Evolutionary conservation across 208 protist genomes (phyloP), one percentile per base, ranked within the genome.

Genomic region (Acanthamoeba royreba): DNA sequence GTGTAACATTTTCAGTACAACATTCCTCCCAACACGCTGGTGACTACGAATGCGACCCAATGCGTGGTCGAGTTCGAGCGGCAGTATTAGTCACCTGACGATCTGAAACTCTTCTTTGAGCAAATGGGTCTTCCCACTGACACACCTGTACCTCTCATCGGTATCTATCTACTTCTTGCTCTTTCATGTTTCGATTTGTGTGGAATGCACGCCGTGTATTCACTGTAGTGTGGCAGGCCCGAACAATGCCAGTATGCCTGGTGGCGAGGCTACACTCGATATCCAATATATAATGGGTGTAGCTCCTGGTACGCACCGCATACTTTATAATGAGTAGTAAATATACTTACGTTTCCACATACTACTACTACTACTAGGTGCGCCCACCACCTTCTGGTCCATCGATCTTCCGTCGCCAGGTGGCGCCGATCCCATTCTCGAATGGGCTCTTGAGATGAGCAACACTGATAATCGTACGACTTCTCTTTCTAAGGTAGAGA

Each of bases 211-310:
- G n/a, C n/a, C n/a, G n/a, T n/a, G n/a, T n/a, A n/a, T 28, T 66
- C 11, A 66, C 55, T 66, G 25, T 66, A 8, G 11, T n/a, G 8
- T 17, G 8, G 40, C 58, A 74, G 53, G 92, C 83, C 92, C 46
- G 42, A 94, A 86, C 66, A 77, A 61, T 58, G 31, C 58, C 15
- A 90, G 19, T 83, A 38, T 69, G 72, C 81, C 92, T 31, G 92
- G 92, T 83, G 69, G 69, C 25, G 92, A 94, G 69, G 74, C 94
- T 13, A 92, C 93, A 13, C 45, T 96, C 1, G 94, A 96, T 38
- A 96, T 96, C 13, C 55, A 96, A 79, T 96, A 86, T 17, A 94
- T 94, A 43, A 93, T 94, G 79, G 94, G 93, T 8, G 52, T 96
- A 28, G 94, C 94, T 55, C 93, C 93, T 25, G 77, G 92, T 61